A percentile compares a stretch with the other conserved stretches of the same genome.
phyloP scores from a whole-genome alignment of 1,284 basidiomycete species.

The Malassezia equina region DNA sequence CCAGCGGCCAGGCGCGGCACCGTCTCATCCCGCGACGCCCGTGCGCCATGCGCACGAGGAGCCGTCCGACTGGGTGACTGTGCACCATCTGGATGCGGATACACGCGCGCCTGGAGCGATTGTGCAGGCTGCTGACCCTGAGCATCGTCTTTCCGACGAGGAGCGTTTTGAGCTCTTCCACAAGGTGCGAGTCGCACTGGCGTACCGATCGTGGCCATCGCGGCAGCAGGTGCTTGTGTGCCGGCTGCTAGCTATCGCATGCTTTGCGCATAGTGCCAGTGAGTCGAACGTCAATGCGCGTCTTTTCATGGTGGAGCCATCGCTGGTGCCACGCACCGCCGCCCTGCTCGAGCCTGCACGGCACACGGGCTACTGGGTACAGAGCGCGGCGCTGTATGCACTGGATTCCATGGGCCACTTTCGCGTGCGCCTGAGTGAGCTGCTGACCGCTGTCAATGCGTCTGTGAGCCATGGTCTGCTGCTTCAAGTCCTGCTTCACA shows the following conservation, averaged over 20 bases:
- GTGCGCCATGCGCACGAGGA: constrained; percentile 12
- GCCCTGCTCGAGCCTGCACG: constrained; percentile 28
- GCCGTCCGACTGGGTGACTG: constrained; percentile 3
- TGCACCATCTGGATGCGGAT: constrained; percentile 8
- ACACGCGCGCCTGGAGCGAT: constrained; percentile 48
- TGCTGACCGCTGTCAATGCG: constrained; percentile 80
- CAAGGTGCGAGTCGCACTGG: constrained; percentile 68
- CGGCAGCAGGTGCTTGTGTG: constrained; percentile 72
- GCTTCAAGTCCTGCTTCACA: constrained; percentile 29
- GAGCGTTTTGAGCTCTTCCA: constrained; percentile 84
- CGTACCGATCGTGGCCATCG: constrained; percentile 57
- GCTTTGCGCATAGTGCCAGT: constrained; percentile 52
- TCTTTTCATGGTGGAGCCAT: constrained; percentile 88
- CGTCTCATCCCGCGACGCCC: constrained; percentile 2
- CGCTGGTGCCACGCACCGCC: constrained; percentile 53
- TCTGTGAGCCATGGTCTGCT: constrained; percentile 86
- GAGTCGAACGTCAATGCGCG: constrained; percentile 69
- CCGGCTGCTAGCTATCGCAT: constrained; percentile 75
- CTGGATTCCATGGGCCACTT: constrained; percentile 83
- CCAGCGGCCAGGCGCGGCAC: constrained; percentile 22
- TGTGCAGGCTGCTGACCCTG: constrained; percentile 63
- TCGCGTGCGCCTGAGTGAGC: constrained; percentile 70
- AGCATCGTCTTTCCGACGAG: constrained; percentile 64
- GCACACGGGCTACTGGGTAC: constrained; percentile 43
- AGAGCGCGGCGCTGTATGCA: constrained; percentile 73